Evolutionary conservation across 225 moss, liverwort and hornwort genomes (phyloP), one percentile per base, ranked within the genome.

Genomic region (Physcomitrellopsis africana): DNA sequence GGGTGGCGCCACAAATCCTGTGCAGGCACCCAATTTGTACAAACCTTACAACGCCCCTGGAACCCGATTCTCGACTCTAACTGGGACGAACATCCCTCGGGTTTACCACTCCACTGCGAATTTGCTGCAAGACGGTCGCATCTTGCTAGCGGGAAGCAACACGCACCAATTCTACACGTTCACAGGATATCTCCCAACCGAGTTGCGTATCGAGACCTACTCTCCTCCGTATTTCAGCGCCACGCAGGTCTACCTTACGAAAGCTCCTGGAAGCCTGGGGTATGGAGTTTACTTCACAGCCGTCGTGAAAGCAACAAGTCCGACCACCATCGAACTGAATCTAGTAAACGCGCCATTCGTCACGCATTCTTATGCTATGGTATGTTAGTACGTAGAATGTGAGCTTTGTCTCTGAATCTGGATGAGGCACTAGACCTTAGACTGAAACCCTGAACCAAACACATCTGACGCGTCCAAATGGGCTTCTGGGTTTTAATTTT

Each of bases 81-180:
- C 86, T n/a, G 79, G 79, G 8, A 51, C 82, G 0, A 79, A 47
- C 17, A 83, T 89, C 49, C 88, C 88, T 7, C 80, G 88, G 10
- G 82, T 88, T 49, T 89, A 89, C 64, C 88, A 89, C 44, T 89
- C 86, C 18, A 89, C 88, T 4, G 88, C 88, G 0, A 89, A 89
- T 43, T 48, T 89, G 19, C 43, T 89, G 24, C 81, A 77, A 20
- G 72, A 89, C 7, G 88, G 85, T 0, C 76, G 83, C 14, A 0
- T 89, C 51, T 77, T 89, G 67, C 80, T 86, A 54, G 88, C 88
- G 10, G 88, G 88, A 0, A 80, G 80, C 59, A 89, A 89, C 71
- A 76, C 88, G 5, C 86, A 89, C 63, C 88, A 89, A 53, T 89
- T 83, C 74, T 89, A 89, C 76, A 79, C 83, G 0, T 72, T 89